Evolutionary conservation across 192 early-diverging fungal species (phyloP).

Genomic region (Backusella liffmaniae): DNA sequence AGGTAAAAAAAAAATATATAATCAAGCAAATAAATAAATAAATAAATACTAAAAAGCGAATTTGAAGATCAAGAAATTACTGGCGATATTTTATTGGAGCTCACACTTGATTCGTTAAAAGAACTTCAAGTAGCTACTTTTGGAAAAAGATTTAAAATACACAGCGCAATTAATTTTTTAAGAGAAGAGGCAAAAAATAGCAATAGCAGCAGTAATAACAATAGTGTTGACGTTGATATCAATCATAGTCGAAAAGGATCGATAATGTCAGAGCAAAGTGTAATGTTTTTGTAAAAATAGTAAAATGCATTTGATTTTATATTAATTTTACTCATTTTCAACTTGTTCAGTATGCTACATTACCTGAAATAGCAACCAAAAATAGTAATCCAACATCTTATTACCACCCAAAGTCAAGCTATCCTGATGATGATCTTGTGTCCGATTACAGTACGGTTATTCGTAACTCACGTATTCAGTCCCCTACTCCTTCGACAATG

Average conservation of each 20-base stretch:
- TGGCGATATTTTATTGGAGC: slow-evolving; percentile 57
- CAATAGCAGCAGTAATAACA: background rate
- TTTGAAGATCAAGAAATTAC: slow-evolving; percentile 59
- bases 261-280: background rate
- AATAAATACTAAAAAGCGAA: no score
- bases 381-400: slow-evolving; percentile 3
- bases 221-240: background rate
- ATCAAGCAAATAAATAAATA: no score
- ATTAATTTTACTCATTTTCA: background rate
- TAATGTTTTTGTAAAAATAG: background rate
- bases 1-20: slow-evolving; percentile 16
- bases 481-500: background rate
- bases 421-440: slow-evolving; percentile 14
- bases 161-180: slow-evolving; percentile 57
- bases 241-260: background rate
- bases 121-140: slow-evolving; percentile 64
- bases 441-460: slow-evolving; percentile 13
- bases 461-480: background rate
- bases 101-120: slow-evolving; percentile 60
- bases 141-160: slow-evolving; percentile 64
- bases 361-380: background rate
- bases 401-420: background rate
- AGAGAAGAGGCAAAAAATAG: slow-evolving; percentile 10
- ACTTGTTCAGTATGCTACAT: background rate
- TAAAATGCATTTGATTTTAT: background rate